Evolutionary conservation across 345 rosid species (phyloP).

Genomic region (Acer yangbiense): DNA sequence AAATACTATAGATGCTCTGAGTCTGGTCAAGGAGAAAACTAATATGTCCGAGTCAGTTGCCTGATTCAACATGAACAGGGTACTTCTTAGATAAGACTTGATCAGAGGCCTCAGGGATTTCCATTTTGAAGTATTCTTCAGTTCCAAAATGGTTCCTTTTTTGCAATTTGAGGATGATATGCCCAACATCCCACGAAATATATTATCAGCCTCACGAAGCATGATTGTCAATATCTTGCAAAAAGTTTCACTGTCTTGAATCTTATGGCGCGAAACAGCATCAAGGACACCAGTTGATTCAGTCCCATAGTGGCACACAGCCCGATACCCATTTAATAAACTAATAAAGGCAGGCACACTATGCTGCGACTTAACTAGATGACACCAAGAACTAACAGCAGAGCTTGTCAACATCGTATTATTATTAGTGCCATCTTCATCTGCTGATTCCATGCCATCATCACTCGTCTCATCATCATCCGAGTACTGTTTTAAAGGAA

Average conservation of each 20-base stretch:
- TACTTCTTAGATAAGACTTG: conserved; percentile 77
- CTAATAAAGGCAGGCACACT: conserved; percentile 58
- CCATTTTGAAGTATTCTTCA: conserved; percentile 73
- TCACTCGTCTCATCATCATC: conserved; percentile 47
- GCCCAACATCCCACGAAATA: conserved; percentile 62
- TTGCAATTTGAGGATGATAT: conserved; percentile 51
- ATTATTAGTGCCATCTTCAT: conserved; percentile 37
- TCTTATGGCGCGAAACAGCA: conserved; percentile 16
- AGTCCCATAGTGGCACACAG: conserved; percentile 74
- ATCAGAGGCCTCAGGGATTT: conserved; percentile 65
- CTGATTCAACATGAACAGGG: conserved; percentile 65
- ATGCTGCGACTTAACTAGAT: conserved; percentile 53
- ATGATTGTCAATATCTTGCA: conserved; percentile 58
- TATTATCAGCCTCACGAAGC: conserved; percentile 67
- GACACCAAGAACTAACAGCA: conserved; percentile 49
- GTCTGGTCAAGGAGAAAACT: conserved; percentile 53
- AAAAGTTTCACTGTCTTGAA: conserved; percentile 49
- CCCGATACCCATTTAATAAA: conserved; percentile 72
- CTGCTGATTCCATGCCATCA: conserved; percentile 32
- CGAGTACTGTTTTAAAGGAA: conserved; percentile 42
- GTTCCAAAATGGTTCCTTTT: conserved; percentile 61
- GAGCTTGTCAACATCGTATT: conserved; percentile 46
- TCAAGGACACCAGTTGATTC: conserved; percentile 43
- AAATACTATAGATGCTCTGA: conserved; percentile 57
- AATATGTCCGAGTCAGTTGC: conserved; percentile 63